Evolutionary conservation across 352 stramenopile species (phyloP).

Genomic region (Globisporangium emineosum): DNA sequence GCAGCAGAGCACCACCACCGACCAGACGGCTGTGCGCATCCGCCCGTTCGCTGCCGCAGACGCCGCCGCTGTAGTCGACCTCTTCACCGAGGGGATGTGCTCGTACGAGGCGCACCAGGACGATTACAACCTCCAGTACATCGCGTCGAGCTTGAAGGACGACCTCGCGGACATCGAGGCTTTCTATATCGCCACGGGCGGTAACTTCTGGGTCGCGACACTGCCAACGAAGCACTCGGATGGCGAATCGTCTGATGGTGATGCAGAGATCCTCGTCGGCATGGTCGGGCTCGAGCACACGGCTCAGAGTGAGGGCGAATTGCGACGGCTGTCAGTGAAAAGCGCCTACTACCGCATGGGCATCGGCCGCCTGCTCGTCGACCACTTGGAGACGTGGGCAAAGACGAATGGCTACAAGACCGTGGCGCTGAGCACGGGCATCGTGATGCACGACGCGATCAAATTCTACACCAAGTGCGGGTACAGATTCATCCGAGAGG

Average conservation of each 20-base stretch:
- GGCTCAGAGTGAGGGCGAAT: constrained; percentile 1
- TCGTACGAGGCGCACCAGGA: constrained; percentile 29
- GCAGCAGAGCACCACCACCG: neutral
- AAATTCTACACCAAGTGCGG: constrained; percentile 21
- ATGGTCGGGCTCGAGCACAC: constrained; percentile 15
- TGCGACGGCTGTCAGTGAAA: constrained; percentile 16
- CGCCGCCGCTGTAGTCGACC: constrained; percentile 4
- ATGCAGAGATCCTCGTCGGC: constrained; percentile 11
- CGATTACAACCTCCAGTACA: constrained; percentile 24
- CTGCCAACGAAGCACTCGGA: neutral
- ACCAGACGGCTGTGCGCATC: constrained; percentile 3
- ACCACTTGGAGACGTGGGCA: constrained; percentile 16
- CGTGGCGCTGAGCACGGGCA: constrained; percentile 17
- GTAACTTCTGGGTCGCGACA: constrained; percentile 37
- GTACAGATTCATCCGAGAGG: constrained; percentile 10
- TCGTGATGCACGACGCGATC: constrained; percentile 18
- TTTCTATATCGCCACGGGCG: constrained; percentile 21
- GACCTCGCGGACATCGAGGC: constrained; percentile 33
- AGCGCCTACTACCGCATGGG: neutral
- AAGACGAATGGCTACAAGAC: neutral
- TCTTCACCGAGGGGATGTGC: constrained; percentile 32
- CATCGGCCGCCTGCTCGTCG: constrained; percentile 14
- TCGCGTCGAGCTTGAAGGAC: constrained; percentile 22
- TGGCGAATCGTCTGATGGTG: too few relatives aligned
- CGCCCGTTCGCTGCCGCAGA: constrained; percentile 11